phyloP scores from a whole-genome alignment of 768 basidiomycete genomes.

The Mycena pura region DNA sequence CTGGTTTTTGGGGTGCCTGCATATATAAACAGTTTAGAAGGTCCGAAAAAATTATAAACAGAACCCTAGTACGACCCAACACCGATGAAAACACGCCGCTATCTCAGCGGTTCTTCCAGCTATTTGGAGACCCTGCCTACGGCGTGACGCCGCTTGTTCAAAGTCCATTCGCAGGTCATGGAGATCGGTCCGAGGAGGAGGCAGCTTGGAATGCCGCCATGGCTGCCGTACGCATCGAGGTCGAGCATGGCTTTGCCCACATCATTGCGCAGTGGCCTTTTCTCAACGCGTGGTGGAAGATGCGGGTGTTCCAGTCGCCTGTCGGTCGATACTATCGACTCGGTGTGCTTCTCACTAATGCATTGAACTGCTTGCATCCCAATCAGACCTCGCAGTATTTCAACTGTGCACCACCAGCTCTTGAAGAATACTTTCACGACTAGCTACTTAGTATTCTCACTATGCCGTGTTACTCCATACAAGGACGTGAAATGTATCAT shows the following conservation, averaged over 20 bases:
- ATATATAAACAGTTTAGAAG: too few relatives aligned
- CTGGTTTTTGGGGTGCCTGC: too few relatives aligned
- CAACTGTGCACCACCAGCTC: slow-evolving; percentile 27
- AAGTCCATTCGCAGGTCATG: too few relatives aligned
- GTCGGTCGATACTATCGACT: slow-evolving; percentile 35
- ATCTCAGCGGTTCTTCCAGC: slow-evolving; percentile 13
- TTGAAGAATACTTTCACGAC: slow-evolving; percentile 15
- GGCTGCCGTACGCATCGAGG: slow-evolving; percentile 30
- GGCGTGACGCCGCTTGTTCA: too few relatives aligned
- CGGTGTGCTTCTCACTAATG: slow-evolving; percentile 33
- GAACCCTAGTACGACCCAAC: too few relatives aligned
- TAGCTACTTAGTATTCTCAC: too few relatives aligned
- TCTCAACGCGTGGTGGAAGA: slow-evolving; percentile 30
- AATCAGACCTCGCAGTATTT: slow-evolving; percentile 35
- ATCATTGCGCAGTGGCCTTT: slow-evolving; percentile 30
- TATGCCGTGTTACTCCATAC: too few relatives aligned
- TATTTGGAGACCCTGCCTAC: too few relatives aligned
- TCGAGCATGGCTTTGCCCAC: slow-evolving; percentile 37
- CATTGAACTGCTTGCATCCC: slow-evolving; percentile 29
- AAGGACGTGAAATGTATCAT: too few relatives aligned
- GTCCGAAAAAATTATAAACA: too few relatives aligned
- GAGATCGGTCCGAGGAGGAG: slow-evolving; percentile 26
- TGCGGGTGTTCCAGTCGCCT: slow-evolving; percentile 24
- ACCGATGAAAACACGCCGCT: slow-evolving; percentile 3
- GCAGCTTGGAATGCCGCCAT: slow-evolving; percentile 35